Evolutionary conservation across 192 early-diverging fungal genomes (phyloP), one percentile per base, ranked within the genome.

Genomic region (Irineochytrium annulatum): DNA sequence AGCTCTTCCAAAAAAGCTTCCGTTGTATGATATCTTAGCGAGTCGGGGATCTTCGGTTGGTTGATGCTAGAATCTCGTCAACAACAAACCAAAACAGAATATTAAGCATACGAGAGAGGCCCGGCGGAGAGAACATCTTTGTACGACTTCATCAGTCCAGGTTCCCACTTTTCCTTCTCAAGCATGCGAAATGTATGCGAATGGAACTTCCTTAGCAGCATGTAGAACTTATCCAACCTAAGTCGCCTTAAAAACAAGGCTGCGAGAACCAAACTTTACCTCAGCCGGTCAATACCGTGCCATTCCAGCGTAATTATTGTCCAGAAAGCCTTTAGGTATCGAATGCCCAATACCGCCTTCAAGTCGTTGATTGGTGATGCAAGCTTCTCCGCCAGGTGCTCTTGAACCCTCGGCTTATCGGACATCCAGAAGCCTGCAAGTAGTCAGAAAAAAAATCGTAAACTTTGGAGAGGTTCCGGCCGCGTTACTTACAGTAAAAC

Each of bases 371-470:
- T 56, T 3, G 89, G 52, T 0, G 74, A 70, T 0, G 86, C 88
- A n/a, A 97, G 75, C 17, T 81, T 83, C 56, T 89, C 85, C 29
- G 90, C 87, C 51, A 97, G 72, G 61, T 89, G 82, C 69, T 94
- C 90, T 65, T 97, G 94, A 28, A 97, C 81, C 41, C 90, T 63
- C 13, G 90, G 90, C 74, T 94, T 97, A 72, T 97, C 94, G 0
- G 92, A 92, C 85, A 97, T 91, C 94, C 94, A 97, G 63, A 92
- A 91, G 65, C 86, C 89, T 91, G 66, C 46, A 13, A 56, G 0
- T 41, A 14, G 16, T 39, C 54, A 17, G n/a, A n/a, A n/a, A n/a
- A 1, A 14, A 14, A 56, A 28, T 43, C 28, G 51, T 17, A 52
- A 52, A 17, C 14, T 29, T 34, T 1, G 20, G 56, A 26, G 19